Conservation (phyloP, 345 rosid species). For the Cardamine resedifolia region DNA sequence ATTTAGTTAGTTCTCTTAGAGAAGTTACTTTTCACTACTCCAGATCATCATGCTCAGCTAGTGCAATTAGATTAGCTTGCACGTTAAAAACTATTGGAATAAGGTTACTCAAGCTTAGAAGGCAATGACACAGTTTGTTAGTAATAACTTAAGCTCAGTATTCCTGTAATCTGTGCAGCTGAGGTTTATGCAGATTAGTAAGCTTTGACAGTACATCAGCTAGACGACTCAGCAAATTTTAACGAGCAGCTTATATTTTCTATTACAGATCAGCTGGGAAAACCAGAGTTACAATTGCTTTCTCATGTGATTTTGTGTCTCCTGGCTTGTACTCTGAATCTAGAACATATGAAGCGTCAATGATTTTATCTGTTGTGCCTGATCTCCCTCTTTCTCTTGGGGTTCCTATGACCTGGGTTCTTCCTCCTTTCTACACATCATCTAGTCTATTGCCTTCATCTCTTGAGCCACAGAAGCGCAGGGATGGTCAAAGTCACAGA, state of each 20-base stretch:
- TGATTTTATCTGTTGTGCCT: constrained; percentile 64
- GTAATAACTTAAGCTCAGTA: constrained; percentile 17
- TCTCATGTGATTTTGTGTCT: constrained; percentile 76
- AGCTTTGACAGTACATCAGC: constrained; percentile 12
- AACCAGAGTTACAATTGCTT: constrained; percentile 61
- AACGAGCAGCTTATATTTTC: constrained; percentile 34
- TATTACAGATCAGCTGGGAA: constrained; percentile 73
- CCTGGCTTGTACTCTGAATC: constrained; percentile 62
- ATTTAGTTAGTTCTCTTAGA: too few relatives aligned
- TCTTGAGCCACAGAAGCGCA: constrained; percentile 45
- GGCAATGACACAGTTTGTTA: not conserved
- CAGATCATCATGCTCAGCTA: constrained; percentile 6
- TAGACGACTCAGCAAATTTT: constrained; percentile 16
- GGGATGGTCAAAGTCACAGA: constrained; percentile 59
- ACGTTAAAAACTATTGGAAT: not conserved
- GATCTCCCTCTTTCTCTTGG: constrained; percentile 91
- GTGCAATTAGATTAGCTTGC: constrained; percentile 11
- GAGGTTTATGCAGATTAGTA: not conserved
- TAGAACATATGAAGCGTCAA: constrained; percentile 63
- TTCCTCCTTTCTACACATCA: constrained; percentile 80
- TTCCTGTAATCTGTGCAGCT: constrained; percentile 23
- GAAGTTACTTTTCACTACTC: constrained; percentile 1
- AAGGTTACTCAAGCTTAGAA: not conserved
- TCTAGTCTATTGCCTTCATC: constrained; percentile 68
- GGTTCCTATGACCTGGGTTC: constrained; percentile 79